These are phyloP conservation scores for Botrytis medusae DNA, from an alignment of 2,329 filamentous ascomycete genomes.

Conservation along the genomic window DNA sequence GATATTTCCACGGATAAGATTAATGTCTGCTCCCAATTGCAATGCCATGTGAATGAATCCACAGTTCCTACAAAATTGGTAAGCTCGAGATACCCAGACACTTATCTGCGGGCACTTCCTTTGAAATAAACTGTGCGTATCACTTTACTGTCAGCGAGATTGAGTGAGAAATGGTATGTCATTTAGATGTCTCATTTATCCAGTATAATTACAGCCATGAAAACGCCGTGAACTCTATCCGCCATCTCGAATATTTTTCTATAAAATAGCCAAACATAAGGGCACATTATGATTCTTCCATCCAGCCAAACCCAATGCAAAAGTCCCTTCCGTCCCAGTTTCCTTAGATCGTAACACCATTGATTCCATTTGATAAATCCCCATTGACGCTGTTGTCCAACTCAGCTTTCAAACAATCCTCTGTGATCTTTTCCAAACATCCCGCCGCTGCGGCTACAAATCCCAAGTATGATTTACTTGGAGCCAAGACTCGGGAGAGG, in stretches of 20 bases:
- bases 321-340: conserved; percentile 1
- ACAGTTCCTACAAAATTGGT: not conserved
- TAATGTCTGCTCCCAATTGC: not conserved
- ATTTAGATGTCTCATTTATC: not conserved
- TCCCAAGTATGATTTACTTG: conserved; percentile 75
- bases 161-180: not conserved
- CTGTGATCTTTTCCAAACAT: conserved; percentile 37
- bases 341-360: conserved; percentile 20
- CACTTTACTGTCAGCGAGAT: not conserved
- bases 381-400: conserved; percentile 16
- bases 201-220: conserved; percentile 13
- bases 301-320: conserved; percentile 15
- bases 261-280: conserved; percentile 4
- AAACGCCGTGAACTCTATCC: conserved; percentile 13
- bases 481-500: conserved; percentile 69
- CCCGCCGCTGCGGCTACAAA: conserved; percentile 71
- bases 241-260: not conserved
- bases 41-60: not conserved
- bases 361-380: conserved; percentile 17
- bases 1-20: not conserved
- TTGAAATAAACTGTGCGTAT: not conserved
- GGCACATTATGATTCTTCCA: not conserved
- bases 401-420: conserved; percentile 20
- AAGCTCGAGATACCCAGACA: not conserved
- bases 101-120: not conserved